Base-by-base conservation (phyloP, 768 basidiomycete species). In the Goffeauzyma gilvescens region DNA sequence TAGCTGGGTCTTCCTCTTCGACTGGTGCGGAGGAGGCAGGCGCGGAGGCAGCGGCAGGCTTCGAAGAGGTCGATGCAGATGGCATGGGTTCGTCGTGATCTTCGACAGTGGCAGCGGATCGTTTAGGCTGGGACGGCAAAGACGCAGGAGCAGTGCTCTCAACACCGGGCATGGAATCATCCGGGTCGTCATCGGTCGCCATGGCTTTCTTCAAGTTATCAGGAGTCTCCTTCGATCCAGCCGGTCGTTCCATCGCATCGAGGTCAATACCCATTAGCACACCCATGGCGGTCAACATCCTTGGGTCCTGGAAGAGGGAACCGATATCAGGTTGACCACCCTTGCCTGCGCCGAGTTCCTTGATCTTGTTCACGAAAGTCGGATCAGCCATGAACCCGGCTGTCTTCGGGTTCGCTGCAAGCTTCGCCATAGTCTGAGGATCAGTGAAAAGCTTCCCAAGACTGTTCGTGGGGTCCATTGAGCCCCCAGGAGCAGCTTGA, bases 191-290 rank as follows among this genome's bases (percentile, higher is more conserved):
- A 26, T 49, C 43, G 4, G 25, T 27, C 12, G 38, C 24, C 1
- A 23, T 52, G 10, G 54, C 39, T 49, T 54, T 59, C 32, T 57
- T 53, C 45, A 75, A 50, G 32, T 75, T 77, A 7, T 78, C 71
- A 6, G 82, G 81, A 35, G 79, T 65, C 41, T 83, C 82, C 42
- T 79, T 72, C 8, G 83, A 83, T 26, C 81, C 86, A 67, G 84
- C 83, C 14, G 79, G 76, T 43, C 86, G 72, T 39, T 75, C 71
- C 62, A 82, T 79, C 44, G 79, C 84, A 64, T 82, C 61, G 65
- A 95, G 73, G 65, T 95, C 85, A 52, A 95, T 72, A 25, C 85
- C 85, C 80, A 95, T 84, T 44, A 84, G 72, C 9, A 76, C 89
- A 46, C 89, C 89, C 32, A 95, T 69, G 13, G 86, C 86, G 57